Evolutionary conservation across 1,284 basidiomycete species (phyloP), one percentile per base, ranked within the genome.

Genomic region (Sporisorium scitamineum): DNA sequence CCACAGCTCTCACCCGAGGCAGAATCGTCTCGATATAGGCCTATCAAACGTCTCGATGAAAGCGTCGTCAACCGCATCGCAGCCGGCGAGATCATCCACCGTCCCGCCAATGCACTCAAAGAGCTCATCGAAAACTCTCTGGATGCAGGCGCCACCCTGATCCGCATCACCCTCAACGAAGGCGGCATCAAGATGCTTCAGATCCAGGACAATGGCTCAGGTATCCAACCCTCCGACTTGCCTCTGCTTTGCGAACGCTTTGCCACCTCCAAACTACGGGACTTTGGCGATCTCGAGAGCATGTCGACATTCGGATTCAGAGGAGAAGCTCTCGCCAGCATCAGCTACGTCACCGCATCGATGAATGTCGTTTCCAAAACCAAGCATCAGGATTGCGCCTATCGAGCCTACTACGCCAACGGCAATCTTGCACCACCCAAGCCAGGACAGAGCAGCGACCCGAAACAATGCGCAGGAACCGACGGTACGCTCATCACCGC

Each of bases 151-250:
- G 88, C 95, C 29, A 96, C 93, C 0, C 90, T 91, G 0, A 94
- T 99, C 81, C 91, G 92, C 52, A 88, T 99, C 59, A 93, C 91
- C 0, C 89, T 96, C 76, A 97, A 97, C 86, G 96, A 99, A 65
- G 97, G 97, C 1, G 97, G 97, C 0, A 88, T 99, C 87, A 99
- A 97, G 85, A 88, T 95, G 51, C 89, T 99, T 27, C 95, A 97
- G 86, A 97, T 99, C 58, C 93, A 95, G 80, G 97, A 99, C 85
- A 97, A 99, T 81, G 97, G 96, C 0, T 93, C 90, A 84, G 96
- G 96, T 1, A 97, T 99, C 79, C 70, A 57, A 87, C 60, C 89
- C 85, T 84, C 86, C 9, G 96, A 99, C 82, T 87, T 99, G 5
- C 91, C 94, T 0, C 91, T 99, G 18, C 89, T 99, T 1, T 96